Conservation (phyloP, 805 yeast genomes). For the Yarrowia yakushimensis region DNA sequence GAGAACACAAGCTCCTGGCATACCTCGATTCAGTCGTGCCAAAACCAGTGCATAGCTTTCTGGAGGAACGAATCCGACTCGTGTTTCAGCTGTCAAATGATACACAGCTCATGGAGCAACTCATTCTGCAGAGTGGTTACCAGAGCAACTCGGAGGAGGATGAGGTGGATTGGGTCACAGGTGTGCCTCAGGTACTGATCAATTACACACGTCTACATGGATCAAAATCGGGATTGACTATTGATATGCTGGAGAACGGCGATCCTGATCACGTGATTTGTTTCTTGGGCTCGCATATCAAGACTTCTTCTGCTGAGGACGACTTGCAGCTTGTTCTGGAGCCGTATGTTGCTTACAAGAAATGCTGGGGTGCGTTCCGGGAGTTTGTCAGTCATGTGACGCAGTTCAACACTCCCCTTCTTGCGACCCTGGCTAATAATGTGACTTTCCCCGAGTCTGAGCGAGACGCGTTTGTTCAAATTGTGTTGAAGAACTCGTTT, state of each 20-base stretch:
- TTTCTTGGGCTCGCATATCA: background rate
- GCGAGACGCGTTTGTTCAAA: background rate
- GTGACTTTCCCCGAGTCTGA: conserved; percentile 1
- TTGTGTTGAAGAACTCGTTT: background rate
- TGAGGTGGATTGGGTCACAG: conserved; percentile 5
- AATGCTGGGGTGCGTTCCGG: background rate
- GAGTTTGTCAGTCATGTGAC: conserved; percentile 4
- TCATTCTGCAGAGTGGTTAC: background rate
- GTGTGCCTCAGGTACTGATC: conserved; percentile 1
- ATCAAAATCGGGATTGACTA: background rate
- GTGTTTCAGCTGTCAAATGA: conserved; percentile 2
- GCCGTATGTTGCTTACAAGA: background rate
- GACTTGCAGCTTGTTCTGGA: background rate
- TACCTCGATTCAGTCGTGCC: background rate
- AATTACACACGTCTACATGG: background rate
- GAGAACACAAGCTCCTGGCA: background rate
- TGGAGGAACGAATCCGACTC: conserved; percentile 11
- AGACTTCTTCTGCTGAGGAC: background rate
- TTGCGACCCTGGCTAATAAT: background rate
- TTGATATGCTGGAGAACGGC: background rate
- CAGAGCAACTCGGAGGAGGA: background rate
- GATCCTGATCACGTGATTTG: background rate
- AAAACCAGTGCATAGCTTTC: background rate
- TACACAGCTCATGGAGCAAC: background rate
- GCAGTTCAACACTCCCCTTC: background rate